Evolutionary conservation across 2,329 filamentous ascomycete genomes (phyloP).

Genomic region (Penicillium janthinellum): DNA sequence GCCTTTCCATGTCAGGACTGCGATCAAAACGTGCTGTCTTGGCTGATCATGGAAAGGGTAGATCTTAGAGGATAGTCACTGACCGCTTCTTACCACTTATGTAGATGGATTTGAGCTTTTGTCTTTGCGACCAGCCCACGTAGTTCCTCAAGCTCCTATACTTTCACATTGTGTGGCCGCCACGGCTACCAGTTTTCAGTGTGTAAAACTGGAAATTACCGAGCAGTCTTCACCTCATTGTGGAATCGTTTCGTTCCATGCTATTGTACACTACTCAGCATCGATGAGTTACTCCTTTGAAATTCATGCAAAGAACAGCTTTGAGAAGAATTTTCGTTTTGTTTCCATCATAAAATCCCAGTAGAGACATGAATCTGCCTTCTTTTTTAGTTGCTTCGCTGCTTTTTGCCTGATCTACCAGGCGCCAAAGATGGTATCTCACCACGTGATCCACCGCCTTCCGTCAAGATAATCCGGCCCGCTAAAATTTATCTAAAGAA

Average conservation of each 20-base stretch:
- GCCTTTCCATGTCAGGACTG: slow-evolving; percentile 1
- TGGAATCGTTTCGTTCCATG: background rate
- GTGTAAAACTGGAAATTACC: background rate
- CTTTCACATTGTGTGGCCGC: slow-evolving; percentile 6
- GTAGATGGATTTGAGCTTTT: slow-evolving; percentile 7
- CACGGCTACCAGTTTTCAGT: background rate
- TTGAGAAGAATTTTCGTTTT: background rate
- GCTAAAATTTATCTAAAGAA: slow-evolving; percentile 34
- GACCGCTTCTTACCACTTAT: slow-evolving; percentile 11
- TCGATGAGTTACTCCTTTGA: background rate
- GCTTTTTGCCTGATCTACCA: slow-evolving; percentile 7
- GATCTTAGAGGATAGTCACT: background rate
- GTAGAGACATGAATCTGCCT: background rate
- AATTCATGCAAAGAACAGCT: background rate
- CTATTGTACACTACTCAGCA: background rate
- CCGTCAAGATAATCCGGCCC: slow-evolving; percentile 32
- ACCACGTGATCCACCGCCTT: slow-evolving; percentile 15
- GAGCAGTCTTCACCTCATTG: background rate
- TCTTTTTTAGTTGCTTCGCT: background rate
- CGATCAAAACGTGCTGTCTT: slow-evolving; percentile 7
- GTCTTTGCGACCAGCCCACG: background rate
- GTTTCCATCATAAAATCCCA: background rate
- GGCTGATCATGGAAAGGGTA: background rate
- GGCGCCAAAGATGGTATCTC: slow-evolving; percentile 1
- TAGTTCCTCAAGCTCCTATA: background rate